phyloP scores from a whole-genome alignment of 805 yeast genomes.

The Tetrapisispora fleetii region DNA sequence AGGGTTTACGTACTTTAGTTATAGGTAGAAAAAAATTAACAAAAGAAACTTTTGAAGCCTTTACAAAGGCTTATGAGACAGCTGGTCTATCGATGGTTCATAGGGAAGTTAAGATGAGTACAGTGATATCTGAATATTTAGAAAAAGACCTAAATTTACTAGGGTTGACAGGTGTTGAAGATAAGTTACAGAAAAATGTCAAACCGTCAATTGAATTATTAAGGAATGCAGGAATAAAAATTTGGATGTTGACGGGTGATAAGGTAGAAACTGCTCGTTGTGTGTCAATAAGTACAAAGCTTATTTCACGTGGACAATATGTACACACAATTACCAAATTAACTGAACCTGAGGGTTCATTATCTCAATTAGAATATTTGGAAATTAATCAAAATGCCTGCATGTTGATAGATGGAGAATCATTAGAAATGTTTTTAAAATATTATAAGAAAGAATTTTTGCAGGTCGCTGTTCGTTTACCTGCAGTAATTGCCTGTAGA shows the following conservation, averaged over 20 bases:
- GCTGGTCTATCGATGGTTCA: constrained; percentile 73
- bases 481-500: constrained; percentile 96
- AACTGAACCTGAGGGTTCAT: constrained; percentile 49
- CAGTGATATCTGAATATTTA: constrained; percentile 54
- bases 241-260: constrained; percentile 99
- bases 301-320: constrained; percentile 87
- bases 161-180: constrained; percentile 97
- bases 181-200: constrained; percentile 82
- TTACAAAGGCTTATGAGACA: constrained; percentile 51
- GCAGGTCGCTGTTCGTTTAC: constrained; percentile 62
- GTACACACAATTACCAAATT: constrained; percentile 77
- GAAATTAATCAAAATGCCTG: constrained; percentile 48
- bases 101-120: constrained; percentile 67
- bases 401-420: constrained; percentile 88
- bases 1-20: constrained; percentile 90
- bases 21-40: constrained; percentile 75
- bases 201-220: constrained; percentile 84
- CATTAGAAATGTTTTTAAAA: constrained; percentile 58
- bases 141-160: constrained; percentile 78
- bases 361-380: constrained; percentile 65
- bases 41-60: constrained; percentile 45
- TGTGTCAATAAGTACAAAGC: constrained; percentile 91
- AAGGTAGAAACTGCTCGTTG: constrained; percentile 97
- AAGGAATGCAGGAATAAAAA: constrained; percentile 92
- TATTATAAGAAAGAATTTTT: constrained; percentile 65